Evolutionary conservation across 2,329 filamentous ascomycete species (phyloP).

Genomic region (Paramyrothecium roridum): DNA sequence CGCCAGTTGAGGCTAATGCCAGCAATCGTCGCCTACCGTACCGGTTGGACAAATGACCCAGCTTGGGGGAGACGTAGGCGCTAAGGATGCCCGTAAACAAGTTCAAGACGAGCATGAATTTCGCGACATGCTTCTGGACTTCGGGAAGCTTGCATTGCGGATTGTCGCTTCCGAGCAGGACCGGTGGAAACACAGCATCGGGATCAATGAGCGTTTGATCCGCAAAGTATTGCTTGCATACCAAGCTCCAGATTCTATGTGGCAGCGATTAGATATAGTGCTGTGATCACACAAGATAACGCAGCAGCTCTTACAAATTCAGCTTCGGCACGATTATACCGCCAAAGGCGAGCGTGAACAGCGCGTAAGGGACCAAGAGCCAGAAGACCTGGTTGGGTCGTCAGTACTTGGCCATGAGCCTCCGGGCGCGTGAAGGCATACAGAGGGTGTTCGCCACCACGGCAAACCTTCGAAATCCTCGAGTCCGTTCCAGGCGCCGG

Average conservation of each 20-base stretch:
- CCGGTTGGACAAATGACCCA: slow-evolving; percentile 83
- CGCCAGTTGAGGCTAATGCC: slow-evolving; percentile 69
- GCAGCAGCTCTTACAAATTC: slow-evolving; percentile 57
- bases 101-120: slow-evolving; percentile 74
- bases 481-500: slow-evolving; percentile 40
- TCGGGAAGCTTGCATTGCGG: slow-evolving; percentile 76
- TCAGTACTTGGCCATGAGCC: slow-evolving; percentile 10
- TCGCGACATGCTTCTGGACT: slow-evolving; percentile 73
- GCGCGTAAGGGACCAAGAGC: slow-evolving; percentile 74
- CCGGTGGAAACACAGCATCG: slow-evolving; percentile 56
- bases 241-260: slow-evolving; percentile 67
- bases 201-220: slow-evolving; percentile 61
- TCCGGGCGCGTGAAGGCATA: slow-evolving; percentile 29
- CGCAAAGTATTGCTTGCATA: slow-evolving; percentile 80
- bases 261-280: slow-evolving; percentile 8
- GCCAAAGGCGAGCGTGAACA: slow-evolving; percentile 84
- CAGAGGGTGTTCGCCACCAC: slow-evolving; percentile 62
- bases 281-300: background rate
- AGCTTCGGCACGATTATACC: slow-evolving; percentile 82
- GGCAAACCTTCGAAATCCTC: slow-evolving; percentile 59
- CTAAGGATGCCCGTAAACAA: slow-evolving; percentile 74
- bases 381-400: slow-evolving; percentile 63
- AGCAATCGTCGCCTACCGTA: slow-evolving; percentile 77
- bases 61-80: slow-evolving; percentile 75
- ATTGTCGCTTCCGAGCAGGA: slow-evolving; percentile 68